These are phyloP conservation scores for Trichoderma cornu-damae DNA, from an alignment of 2,329 filamentous ascomycete species.

Conservation along the genomic window DNA sequence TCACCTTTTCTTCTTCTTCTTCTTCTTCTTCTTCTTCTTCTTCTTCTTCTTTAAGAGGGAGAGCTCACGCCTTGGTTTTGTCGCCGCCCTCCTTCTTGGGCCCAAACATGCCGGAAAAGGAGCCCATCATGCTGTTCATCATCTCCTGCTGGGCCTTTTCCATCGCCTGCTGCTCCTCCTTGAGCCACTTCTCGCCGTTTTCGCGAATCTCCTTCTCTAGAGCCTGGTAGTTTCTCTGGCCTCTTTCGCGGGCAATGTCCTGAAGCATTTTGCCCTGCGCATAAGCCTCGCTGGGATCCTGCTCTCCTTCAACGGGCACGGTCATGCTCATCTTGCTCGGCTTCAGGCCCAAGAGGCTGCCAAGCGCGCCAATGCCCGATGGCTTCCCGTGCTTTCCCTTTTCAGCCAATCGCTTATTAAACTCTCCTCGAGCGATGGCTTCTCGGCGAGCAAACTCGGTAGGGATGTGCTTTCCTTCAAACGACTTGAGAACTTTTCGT, in stretches of 20 bases:
- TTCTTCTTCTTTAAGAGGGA: neutral
- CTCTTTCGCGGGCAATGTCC: conserved; percentile 87
- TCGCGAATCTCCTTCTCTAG: conserved; percentile 87
- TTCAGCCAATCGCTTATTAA: conserved; percentile 69
- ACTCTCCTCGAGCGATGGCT: conserved; percentile 76
- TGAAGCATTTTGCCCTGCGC: conserved; percentile 95
- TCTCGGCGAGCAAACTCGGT: conserved; percentile 85
- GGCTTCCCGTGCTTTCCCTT: conserved; percentile 56
- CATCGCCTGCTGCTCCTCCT: conserved; percentile 82
- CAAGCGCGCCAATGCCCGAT: conserved; percentile 63
- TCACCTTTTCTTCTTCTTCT: neutral
- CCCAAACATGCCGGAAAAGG: conserved; percentile 44
- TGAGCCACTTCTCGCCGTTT: conserved; percentile 92
- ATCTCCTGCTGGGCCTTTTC: conserved; percentile 87
- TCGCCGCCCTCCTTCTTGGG: conserved; percentile 17
- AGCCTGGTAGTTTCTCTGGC: conserved; percentile 81
- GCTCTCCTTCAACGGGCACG: conserved; percentile 60
- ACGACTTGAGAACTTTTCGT: conserved; percentile 78
- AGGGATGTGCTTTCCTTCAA: conserved; percentile 84
- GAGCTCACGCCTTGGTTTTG: conserved; percentile 22
- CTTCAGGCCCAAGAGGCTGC: conserved; percentile 73
- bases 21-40: neutral
- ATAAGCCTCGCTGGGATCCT: conserved; percentile 68
- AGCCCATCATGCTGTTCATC: conserved; percentile 86
- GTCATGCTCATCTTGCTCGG: conserved; percentile 58